A percentile compares a stretch with the other conserved stretches of the same genome.
Conservation (phyloP, 306 rosid species). For the Hippophae rhamnoides region DNA sequence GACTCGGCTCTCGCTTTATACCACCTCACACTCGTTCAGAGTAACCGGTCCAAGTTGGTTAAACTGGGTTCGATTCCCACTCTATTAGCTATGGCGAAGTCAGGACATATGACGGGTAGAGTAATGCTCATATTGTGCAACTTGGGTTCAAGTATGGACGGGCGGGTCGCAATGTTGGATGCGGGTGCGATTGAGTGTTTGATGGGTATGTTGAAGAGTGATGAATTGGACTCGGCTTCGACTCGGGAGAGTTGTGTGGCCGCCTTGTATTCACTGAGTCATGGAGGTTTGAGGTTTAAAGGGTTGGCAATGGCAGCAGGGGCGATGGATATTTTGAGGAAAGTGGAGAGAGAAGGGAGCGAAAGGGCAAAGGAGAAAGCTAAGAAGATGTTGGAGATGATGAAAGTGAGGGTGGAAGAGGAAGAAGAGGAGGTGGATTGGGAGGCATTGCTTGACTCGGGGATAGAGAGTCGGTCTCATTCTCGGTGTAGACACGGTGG, state of each 20-base stretch:
- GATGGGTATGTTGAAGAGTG: slow-evolving; percentile 27
- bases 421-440: slow-evolving; percentile 60
- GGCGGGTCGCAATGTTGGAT: slow-evolving; percentile 67
- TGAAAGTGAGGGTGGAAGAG: slow-evolving; percentile 38
- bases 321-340: slow-evolving; percentile 40
- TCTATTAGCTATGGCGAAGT: slow-evolving; percentile 42
- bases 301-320: slow-evolving; percentile 53
- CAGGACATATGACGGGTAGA: slow-evolving; percentile 53
- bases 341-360: slow-evolving; percentile 45
- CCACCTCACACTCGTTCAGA: slow-evolving; percentile 62
- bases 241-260: slow-evolving; percentile 55
- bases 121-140: slow-evolving; percentile 41
- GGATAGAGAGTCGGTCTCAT: slow-evolving; percentile 20
- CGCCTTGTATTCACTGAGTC: slow-evolving; percentile 47
- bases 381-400: slow-evolving; percentile 43
- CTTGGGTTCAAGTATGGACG: slow-evolving; percentile 48
- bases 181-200: slow-evolving; percentile 64
- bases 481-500: slow-evolving; percentile 12
- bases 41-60: slow-evolving; percentile 65
- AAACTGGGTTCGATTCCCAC: slow-evolving; percentile 54
- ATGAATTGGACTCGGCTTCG: slow-evolving; percentile 22
- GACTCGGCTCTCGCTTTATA: slow-evolving; percentile 78
- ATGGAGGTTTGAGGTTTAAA: slow-evolving; percentile 72
- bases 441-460: slow-evolving; percentile 66
- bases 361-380: slow-evolving; percentile 46